Evolutionary conservation across 306 rosid species (phyloP), one percentile per base, ranked within the genome.

Genomic region (Ormosia semicastrata): DNA sequence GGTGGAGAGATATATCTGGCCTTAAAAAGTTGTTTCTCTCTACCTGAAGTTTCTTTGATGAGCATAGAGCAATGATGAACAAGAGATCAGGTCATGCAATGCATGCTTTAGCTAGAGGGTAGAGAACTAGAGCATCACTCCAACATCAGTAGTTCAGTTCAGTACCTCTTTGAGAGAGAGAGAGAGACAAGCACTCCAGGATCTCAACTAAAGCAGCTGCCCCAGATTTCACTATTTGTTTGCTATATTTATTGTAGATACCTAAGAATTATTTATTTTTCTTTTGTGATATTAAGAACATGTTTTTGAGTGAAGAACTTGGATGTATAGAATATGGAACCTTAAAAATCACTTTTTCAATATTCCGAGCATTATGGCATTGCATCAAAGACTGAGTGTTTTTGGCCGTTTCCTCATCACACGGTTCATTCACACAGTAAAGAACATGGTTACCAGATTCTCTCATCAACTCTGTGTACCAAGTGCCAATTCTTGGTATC

Each of bases 251-350:
- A 52, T 29, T 58, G 1, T 39, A 33, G 29, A 49, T 39, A 3
- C 43, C 69, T 43, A 34, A 3, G 53, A 14, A 37, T 65, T 65
- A 36, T 77, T 36, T 70, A 13, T 13, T 34, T 64, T 54, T 41
- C 56, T 32, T 71, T 8, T 60, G 34, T 56, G 47, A 71, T 78
- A 44, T 46, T 56, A 64, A 70, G 85, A 15, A 70, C 68, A 36
- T 80, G 75, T 71, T 81, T 81, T 65, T 66, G 54, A 60, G 71
- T 80, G 75, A 78, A 66, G 81, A 81, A 58, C 18, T 57, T 66
- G 49, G 47, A 43, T 76, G 53, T 43, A 63, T 69, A 56, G 37
- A 4, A 50, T 76, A 77, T 57, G 77, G 73, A 66, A 65, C 66
- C 68, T 72, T 40, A 37, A 29, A 54, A 62, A 14, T 53, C 69